These are phyloP conservation scores for Physcomitrium patens DNA, from an alignment of 225 moss, liverwort and hornwort genomes.

Conservation along the genomic window DNA sequence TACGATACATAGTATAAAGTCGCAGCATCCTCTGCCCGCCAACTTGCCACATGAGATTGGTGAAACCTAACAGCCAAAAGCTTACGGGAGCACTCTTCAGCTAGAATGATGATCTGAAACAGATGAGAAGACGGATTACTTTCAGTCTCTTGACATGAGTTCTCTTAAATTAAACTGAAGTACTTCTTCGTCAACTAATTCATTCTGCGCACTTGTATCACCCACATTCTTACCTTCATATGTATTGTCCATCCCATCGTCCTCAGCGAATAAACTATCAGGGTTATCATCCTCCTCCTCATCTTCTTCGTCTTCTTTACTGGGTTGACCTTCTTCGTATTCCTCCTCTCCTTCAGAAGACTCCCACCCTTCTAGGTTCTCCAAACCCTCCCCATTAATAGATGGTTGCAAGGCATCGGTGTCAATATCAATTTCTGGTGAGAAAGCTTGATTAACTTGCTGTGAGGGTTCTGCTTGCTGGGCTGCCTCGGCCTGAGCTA, in stretches of 20 bases:
- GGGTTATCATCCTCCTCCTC: conserved; percentile 48
- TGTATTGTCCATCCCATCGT: conserved; percentile 42
- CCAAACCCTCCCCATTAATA: conserved; percentile 52
- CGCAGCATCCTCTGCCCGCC: conserved; percentile 24
- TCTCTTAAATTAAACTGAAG: conserved; percentile 60
- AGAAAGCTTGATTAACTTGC: conserved; percentile 51
- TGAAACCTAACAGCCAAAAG: conserved; percentile 32
- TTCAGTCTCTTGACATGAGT: conserved; percentile 58
- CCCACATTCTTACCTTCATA: conserved; percentile 38
- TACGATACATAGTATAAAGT: conserved; percentile 11
- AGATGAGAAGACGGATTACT: conserved; percentile 6
- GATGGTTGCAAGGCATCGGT: conserved; percentile 43
- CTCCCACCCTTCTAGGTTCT: conserved; percentile 66
- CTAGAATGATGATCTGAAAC: conserved; percentile 23
- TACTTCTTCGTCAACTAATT: conserved; percentile 48
- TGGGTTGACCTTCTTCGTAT: conserved; percentile 49
- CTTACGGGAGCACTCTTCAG: conserved; percentile 10
- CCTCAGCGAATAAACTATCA: conserved; percentile 54
- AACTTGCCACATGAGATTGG: conserved; percentile 24
- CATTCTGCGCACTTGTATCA: conserved; percentile 33
- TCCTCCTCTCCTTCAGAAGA: conserved; percentile 71
- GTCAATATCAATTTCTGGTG: conserved; percentile 39
- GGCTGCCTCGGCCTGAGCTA: conserved; percentile 68
- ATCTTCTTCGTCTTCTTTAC: conserved; percentile 55
- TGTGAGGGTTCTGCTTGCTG: conserved; percentile 57